Evolutionary conservation across 495 filamentous ascomycete species (phyloP), one percentile per base, ranked within the genome.

Genomic region (Penicillium macrosclerotiorum): DNA sequence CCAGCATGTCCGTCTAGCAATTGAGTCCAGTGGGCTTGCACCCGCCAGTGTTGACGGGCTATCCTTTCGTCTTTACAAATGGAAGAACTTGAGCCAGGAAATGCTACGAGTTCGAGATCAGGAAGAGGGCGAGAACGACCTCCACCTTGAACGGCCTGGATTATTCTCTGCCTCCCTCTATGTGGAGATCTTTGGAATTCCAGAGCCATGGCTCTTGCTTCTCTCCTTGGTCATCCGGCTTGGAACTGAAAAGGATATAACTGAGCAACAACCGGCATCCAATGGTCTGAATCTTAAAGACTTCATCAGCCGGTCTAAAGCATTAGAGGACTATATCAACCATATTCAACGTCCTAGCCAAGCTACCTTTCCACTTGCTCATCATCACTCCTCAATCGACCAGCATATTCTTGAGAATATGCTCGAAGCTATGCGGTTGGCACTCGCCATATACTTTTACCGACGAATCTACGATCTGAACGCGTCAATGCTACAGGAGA

Each of bases 381-480:
- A 26, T 23, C 49, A 57, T 5, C 42, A 52, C 14, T 42, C 44
- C 18, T 35, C 44, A n/a, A 20, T 45, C 5, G 54, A 57, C 42
- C 34, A 32, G 30, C 41, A 46, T 8, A 49, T 48, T 6, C 24
- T 47, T 11, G 32, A 44, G 4, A 43, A 45, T 19, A 59, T 62
- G 55, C 38, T 62, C 4, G 37, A 49, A 8, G 53, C 59, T 8
- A 51, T 65, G 53, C 59, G 54, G 0, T 49, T 59, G 12, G 58
- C 59, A 1, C 34, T 65, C 12, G 44, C 49, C 2, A 60, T 65
- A 14, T 65, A 60, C 38, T 65, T 65, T 30, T 65, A 65, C 38
- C 55, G 62, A 8, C 53, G 62, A 11, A 51, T 65, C 1, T 54
- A 65, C 35, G 51, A 62, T n/a, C 32, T 62, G 23, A 47, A 62